These are phyloP conservation scores for Colletotrichum tropicicola DNA, from an alignment of 2,329 filamentous ascomycete genomes.

Conservation along the genomic window DNA sequence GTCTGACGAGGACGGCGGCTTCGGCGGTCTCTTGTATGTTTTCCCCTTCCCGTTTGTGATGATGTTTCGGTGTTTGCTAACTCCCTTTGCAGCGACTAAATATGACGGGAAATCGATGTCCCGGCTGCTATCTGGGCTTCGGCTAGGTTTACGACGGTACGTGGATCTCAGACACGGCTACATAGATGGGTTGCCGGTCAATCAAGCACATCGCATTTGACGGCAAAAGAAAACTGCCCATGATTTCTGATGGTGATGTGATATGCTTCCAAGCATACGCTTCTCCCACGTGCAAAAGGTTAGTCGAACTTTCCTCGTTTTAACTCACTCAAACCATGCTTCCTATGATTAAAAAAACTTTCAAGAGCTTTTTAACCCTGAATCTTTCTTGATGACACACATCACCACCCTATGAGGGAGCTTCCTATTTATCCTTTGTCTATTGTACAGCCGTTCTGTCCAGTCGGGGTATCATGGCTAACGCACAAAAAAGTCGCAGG, in stretches of 20 bases:
- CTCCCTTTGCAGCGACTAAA: conserved; percentile 60
- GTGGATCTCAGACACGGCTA: conserved; percentile 50
- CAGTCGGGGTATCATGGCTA: conserved; percentile 51
- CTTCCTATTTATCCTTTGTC: conserved; percentile 32
- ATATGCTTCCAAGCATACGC: conserved; percentile 28
- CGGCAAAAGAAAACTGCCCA: conserved; percentile 29
- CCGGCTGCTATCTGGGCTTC: conserved; percentile 50
- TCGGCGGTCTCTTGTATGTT: conserved; percentile 81
- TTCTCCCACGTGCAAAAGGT: conserved; percentile 46
- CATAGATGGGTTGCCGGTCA: conserved; percentile 59
- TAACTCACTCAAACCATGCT: conserved; percentile 32
- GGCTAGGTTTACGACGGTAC: conserved; percentile 53
- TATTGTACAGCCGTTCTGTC: conserved; percentile 31
- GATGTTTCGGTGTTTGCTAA: conserved; percentile 44
- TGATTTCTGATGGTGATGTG: conserved; percentile 38
- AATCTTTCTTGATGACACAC: conserved; percentile 65
- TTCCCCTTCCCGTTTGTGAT: background rate
- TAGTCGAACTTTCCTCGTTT: conserved; percentile 1
- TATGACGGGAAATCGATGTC: conserved; percentile 47
- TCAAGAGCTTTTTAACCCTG: conserved; percentile 78
- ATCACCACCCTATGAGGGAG: conserved; percentile 68
- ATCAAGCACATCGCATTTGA: conserved; percentile 41
- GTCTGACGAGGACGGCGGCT: conserved; percentile 73
- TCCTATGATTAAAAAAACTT: conserved; percentile 65
- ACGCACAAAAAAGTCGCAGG: conserved; percentile 34